Percentiles rank a stretch among this genome's conserved stretches.
Conservation (phyloP, 768 basidiomycete genomes). For the Boletus fagicola region DNA sequence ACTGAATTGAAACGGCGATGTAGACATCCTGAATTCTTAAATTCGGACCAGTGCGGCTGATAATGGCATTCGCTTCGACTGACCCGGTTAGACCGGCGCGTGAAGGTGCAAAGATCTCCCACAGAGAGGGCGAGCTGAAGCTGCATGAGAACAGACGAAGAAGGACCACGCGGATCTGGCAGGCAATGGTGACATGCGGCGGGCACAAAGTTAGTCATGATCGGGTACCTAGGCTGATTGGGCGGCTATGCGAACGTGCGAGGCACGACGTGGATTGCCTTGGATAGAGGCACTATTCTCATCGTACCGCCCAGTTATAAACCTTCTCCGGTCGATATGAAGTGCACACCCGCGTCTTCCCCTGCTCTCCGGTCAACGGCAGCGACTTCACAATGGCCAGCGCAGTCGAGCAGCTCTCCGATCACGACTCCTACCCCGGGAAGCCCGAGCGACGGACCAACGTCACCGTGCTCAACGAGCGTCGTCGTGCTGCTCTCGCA, state of each 20-base stretch:
- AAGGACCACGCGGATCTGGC: neutral
- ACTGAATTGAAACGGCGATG: neutral
- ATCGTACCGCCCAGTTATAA: constrained; percentile 8
- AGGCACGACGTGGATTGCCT: constrained; percentile 15
- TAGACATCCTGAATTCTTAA: neutral
- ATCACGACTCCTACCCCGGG: constrained; percentile 31
- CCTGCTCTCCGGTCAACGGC: neutral
- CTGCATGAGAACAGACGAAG: neutral
- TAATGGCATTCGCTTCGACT: neutral
- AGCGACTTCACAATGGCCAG: constrained; percentile 18
- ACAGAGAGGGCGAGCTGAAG: neutral
- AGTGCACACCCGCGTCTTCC: neutral
- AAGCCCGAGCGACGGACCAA: constrained; percentile 23
- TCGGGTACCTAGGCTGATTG: constrained; percentile 9
- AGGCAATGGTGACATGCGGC: neutral
- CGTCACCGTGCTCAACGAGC: constrained; percentile 55
- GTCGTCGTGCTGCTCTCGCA: constrained; percentile 74
- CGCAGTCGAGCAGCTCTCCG: constrained; percentile 25
- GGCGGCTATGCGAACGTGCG: constrained; percentile 29
- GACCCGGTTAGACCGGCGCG: neutral
- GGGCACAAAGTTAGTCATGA: neutral
- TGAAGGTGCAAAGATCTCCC: neutral
- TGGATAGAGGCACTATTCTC: neutral
- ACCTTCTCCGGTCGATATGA: neutral
- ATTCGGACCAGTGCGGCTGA: too few species aligned